These are phyloP conservation scores for Coniella vitis DNA, from an alignment of 2,329 filamentous ascomycete species.

Conservation along the genomic window DNA sequence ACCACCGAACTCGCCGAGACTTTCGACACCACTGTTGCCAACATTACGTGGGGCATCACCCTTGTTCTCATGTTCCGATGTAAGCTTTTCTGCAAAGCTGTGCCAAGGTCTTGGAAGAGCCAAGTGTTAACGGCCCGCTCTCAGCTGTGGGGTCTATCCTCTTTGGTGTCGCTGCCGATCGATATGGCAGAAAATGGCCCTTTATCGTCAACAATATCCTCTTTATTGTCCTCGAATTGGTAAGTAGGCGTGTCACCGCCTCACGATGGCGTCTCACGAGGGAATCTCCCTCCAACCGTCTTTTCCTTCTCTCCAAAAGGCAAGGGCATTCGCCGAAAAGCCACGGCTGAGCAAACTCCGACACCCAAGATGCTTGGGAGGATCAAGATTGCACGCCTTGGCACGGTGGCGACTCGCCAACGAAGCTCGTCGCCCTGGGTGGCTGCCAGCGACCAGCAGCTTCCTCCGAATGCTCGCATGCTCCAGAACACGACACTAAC, in stretches of 20 bases:
- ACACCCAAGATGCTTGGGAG: conserved; percentile 9
- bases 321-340: too few relatives aligned
- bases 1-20: conserved; percentile 44
- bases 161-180: conserved; percentile 49
- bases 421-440: too few relatives aligned
- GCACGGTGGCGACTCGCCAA: too few relatives aligned
- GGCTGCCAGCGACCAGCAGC: background rate
- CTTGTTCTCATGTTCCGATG: conserved; percentile 56
- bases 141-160: conserved; percentile 39
- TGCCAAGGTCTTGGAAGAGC: too few relatives aligned
- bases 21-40: conserved; percentile 47
- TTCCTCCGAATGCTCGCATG: background rate
- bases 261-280: too few relatives aligned
- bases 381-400: too few relatives aligned
- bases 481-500: background rate
- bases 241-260: conserved; percentile 28
- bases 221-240: conserved; percentile 65
- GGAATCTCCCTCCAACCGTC: too few relatives aligned
- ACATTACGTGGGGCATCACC: conserved; percentile 60
- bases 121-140: background rate
- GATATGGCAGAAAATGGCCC: conserved; percentile 60
- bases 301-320: too few relatives aligned
- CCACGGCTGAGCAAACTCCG: background rate
- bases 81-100: background rate
- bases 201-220: conserved; percentile 71